These are phyloP conservation scores for Teunomyces stri DNA, from an alignment of 805 yeast species.

Conservation along the genomic window DNA sequence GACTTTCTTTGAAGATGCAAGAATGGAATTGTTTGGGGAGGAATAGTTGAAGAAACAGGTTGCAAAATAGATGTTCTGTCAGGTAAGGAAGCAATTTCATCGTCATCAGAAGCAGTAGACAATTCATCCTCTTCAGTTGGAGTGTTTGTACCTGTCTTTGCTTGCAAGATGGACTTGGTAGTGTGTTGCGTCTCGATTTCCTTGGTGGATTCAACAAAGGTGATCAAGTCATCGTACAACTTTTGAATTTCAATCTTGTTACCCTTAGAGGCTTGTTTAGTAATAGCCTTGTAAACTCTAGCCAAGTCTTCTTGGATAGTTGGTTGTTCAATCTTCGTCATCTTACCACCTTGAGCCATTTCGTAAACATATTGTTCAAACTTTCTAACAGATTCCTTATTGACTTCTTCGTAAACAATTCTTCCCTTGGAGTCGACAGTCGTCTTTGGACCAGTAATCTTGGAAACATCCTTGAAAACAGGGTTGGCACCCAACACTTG, in stretches of 20 bases:
- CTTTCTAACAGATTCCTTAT: conserved; percentile 89
- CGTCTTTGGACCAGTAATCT: conserved; percentile 95
- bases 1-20: conserved; percentile 83
- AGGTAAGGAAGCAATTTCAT: conserved; percentile 84
- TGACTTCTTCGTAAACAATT: conserved; percentile 76
- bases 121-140: conserved; percentile 32
- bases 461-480: conserved; percentile 90
- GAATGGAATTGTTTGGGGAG: conserved; percentile 89
- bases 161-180: conserved; percentile 49
- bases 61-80: conserved; percentile 65
- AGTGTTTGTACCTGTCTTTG: conserved; percentile 43
- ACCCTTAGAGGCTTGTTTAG: conserved; percentile 62
- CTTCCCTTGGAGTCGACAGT: conserved; percentile 85
- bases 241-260: conserved; percentile 70
- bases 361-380: conserved; percentile 92
- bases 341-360: conserved; percentile 92
- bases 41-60: conserved; percentile 71
- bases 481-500: conserved; percentile 80
- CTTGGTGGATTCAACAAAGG: conserved; percentile 64
- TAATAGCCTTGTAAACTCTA: conserved; percentile 75
- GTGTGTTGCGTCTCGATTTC: conserved; percentile 70
- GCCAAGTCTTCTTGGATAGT: conserved; percentile 83
- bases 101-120: conserved; percentile 57
- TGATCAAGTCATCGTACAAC: conserved; percentile 66
- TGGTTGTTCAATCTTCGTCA: conserved; percentile 69